Base-by-base conservation (phyloP, 768 basidiomycete genomes). In the Atractiella rhizophila region DNA sequence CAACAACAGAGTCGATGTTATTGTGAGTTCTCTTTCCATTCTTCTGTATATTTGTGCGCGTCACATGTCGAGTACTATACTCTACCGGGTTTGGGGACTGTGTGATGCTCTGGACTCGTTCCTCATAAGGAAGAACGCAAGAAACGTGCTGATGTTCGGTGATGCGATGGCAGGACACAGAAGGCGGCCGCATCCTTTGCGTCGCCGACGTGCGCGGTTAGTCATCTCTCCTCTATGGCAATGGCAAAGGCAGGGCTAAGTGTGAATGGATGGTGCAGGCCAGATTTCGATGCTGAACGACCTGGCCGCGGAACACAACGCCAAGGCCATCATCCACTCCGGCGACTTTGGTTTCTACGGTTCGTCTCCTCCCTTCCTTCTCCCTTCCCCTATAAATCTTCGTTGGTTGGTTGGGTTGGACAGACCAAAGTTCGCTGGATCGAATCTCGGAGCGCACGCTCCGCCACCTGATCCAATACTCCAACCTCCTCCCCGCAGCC, bases 281-380 rank as follows among this genome's bases (percentile, higher is more conserved):
- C 73, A 76, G 46, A 68, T 83, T 34, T 80, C 78, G 32, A 71
- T 71, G 35, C 69, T 98, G 56, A 94, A 94, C 59, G 71, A 80
- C 59, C 70, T 91, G 40, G 86, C 86, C 15, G 64, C 74, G 34
- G 82, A 91, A 51, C 72, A 71, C 43, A 76, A 78, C 54, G 91
- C 85, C 19, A 70, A 74, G 44, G 88, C 85, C 15, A 74, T 94
- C 57, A 79, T 98, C 44, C 88, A 96, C 57, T 88, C 86, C 0
- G 91, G 91, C 39, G 91, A 98, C 64, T 96, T 96, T 71, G 91
- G 91, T 44, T 91, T 98, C 63, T 91, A 88, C 59, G 82, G 80
- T 74, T 49, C 47, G 67, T 59, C 20, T 4, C 12, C 10, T 2
- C 0, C 24, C 10, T 12, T 8, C 4, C 3, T 18, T 5, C 21